These are phyloP conservation scores for Dunaliella sp. DNA, from an alignment of 139 green algal genomes.

Conservation along the genomic window DNA sequence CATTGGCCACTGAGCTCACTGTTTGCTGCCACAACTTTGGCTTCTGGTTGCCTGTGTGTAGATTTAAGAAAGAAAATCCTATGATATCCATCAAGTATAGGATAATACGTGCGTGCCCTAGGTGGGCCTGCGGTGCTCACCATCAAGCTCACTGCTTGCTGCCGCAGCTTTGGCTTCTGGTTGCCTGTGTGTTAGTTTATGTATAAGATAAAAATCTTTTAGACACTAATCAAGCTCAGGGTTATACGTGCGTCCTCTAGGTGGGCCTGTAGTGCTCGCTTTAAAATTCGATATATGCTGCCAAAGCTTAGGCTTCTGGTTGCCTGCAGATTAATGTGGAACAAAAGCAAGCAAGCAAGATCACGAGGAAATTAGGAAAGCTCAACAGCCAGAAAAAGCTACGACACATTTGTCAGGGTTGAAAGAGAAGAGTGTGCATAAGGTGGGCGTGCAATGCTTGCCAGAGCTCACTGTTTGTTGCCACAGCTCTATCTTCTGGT, in stretches of 20 bases:
- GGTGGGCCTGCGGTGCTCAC: slow-evolving; percentile 7
- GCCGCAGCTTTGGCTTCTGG: slow-evolving; percentile 17
- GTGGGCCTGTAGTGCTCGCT: slow-evolving; percentile 1
- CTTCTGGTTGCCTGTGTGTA: neutral
- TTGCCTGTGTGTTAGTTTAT: too few species aligned
- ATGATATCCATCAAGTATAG: too few species aligned
- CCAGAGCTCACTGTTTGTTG: slow-evolving; percentile 14
- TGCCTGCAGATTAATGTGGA: too few species aligned
- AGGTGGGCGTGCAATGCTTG: neutral
- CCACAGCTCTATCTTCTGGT: slow-evolving; percentile 16
- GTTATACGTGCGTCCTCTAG: slow-evolving; percentile 32
- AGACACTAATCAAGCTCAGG: too few species aligned
- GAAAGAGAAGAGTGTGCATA: too few species aligned
- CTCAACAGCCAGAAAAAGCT: too few species aligned
- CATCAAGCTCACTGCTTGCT: slow-evolving; percentile 11
- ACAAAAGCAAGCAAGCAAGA: too few species aligned
- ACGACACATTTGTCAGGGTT: too few species aligned
- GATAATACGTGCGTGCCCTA: slow-evolving; percentile 29
- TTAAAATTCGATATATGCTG: slow-evolving; percentile 6
- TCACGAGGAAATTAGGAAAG: too few species aligned
- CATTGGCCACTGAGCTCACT: slow-evolving; percentile 13
- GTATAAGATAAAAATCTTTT: too few species aligned
- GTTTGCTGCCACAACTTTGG: slow-evolving; percentile 25
- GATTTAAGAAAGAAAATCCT: too few species aligned
- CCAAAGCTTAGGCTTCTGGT: slow-evolving; percentile 19